A percentile compares a stretch with the other conserved stretches of the same genome.
phyloP scores from a whole-genome alignment of 1,284 basidiomycete genomes.

The Termitomyces sp. region DNA sequence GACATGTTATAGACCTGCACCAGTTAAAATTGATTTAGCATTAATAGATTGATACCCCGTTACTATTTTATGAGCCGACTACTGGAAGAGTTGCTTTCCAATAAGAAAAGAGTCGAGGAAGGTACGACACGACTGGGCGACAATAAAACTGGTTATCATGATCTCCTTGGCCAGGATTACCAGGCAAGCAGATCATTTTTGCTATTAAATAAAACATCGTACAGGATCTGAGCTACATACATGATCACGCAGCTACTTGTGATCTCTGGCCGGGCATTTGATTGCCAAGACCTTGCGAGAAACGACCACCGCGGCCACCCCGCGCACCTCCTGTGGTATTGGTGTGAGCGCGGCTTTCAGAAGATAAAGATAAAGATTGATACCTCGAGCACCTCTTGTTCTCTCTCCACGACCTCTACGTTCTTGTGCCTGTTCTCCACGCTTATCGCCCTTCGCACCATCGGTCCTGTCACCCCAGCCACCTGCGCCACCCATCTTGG shows the following conservation, averaged over 20 bases:
- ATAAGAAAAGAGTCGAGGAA: no score
- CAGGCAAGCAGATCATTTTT: neutral
- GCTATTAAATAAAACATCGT: neutral
- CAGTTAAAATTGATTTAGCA: neutral
- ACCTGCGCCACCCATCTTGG: slow-evolving; percentile 71
- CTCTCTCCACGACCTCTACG: slow-evolving; percentile 67
- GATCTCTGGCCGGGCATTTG: slow-evolving; percentile 55
- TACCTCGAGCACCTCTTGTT: slow-evolving; percentile 56
- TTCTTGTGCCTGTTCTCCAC: slow-evolving; percentile 71
- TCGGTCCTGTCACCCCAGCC: slow-evolving; percentile 70
- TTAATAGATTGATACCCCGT: slow-evolving; percentile 16
- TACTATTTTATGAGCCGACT: neutral
- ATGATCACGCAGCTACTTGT: slow-evolving; percentile 15
- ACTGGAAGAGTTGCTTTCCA: no score
- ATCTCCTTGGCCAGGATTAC: neutral
- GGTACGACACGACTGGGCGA: neutral
- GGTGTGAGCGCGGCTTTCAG: slow-evolving; percentile 1
- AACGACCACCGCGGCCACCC: slow-evolving; percentile 66
- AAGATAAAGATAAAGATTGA: slow-evolving; percentile 16
- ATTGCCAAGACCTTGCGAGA: slow-evolving; percentile 74
- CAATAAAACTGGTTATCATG: neutral
- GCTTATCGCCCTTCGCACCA: slow-evolving; percentile 70
- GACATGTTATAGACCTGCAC: neutral
- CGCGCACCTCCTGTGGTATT: slow-evolving; percentile 47
- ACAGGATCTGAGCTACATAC: neutral